A percentile compares a stretch with the other conserved stretches of the same genome.
Evolutionary conservation across 441 rosid genomes (phyloP).

Genomic region (California macrophylla): DNA sequence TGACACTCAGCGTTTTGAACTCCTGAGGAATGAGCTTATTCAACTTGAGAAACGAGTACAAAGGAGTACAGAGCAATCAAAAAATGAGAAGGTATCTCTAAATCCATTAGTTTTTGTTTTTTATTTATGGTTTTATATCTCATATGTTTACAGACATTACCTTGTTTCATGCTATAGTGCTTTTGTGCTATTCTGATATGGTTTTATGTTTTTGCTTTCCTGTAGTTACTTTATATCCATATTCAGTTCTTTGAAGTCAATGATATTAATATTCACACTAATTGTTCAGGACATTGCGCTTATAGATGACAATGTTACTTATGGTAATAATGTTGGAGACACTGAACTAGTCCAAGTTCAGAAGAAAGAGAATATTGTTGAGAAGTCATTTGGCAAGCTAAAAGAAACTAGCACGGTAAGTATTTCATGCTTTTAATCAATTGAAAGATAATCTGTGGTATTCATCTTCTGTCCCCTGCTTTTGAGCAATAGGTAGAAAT

Average conservation of each 20-base stretch:
- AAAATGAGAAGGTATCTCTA: conserved; percentile 38
- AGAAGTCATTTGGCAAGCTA: conserved; percentile 68
- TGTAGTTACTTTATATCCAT: background rate
- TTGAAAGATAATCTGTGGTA: background rate
- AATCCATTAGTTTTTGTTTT: background rate
- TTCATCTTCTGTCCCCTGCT: background rate
- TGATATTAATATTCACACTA: background rate
- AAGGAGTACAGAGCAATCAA: conserved; percentile 58
- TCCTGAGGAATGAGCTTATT: conserved; percentile 74
- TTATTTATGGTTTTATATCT: background rate
- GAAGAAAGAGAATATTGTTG: conserved; percentile 66
- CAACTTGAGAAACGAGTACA: conserved; percentile 88
- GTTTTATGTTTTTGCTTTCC: background rate
- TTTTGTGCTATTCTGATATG: background rate
- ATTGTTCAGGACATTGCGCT: conserved; percentile 35
- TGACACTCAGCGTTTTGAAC: conserved; percentile 74
- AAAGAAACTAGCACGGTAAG: conserved; percentile 81
- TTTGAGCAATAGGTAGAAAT: background rate
- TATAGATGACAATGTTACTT: conserved; percentile 21
- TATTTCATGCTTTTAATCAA: conserved; percentile 8
- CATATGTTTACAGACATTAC: background rate
- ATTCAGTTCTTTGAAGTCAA: background rate
- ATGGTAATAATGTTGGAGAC: conserved; percentile 30
- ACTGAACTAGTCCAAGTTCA: conserved; percentile 40
- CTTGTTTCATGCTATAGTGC: background rate